These are phyloP conservation scores for Amylocarpus encephaloides DNA, from an alignment of 2,329 filamentous ascomycete species.

Conservation along the genomic window DNA sequence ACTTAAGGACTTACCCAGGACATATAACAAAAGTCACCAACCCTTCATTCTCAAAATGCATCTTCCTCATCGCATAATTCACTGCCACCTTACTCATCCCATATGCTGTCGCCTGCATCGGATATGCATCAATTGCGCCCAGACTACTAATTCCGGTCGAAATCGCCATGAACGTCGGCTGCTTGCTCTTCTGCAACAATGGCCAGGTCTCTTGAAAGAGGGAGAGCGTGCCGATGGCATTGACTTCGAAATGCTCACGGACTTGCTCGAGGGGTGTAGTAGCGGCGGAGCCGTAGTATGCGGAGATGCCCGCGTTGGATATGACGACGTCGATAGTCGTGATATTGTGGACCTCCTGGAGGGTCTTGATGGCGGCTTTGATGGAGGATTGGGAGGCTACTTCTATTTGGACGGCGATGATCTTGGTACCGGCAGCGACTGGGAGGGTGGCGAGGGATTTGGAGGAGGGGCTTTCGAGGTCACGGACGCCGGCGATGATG, in stretches of 20 bases:
- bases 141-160: constrained; percentile 23
- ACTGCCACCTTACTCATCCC: constrained; percentile 36
- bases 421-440: constrained; percentile 29
- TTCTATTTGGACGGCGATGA: constrained; percentile 41
- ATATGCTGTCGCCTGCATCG: constrained; percentile 31
- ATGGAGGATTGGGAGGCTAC: constrained; percentile 32
- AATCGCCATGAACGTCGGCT: constrained; percentile 35
- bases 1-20: constrained; percentile 26
- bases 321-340: constrained; percentile 43
- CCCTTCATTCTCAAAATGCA: constrained; percentile 32
- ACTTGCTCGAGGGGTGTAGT: constrained; percentile 35
- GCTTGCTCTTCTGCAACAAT: constrained; percentile 32
- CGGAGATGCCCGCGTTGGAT: constrained; percentile 43
- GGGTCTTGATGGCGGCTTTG: constrained; percentile 29
- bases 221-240: constrained; percentile 36
- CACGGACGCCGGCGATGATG: constrained; percentile 33
- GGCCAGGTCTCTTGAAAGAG: constrained; percentile 41
- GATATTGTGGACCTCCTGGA: constrained; percentile 33
- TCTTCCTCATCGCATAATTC: constrained; percentile 32
- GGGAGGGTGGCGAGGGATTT: constrained; percentile 33
- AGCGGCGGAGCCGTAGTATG: constrained; percentile 29
- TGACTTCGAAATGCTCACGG: constrained; percentile 36
- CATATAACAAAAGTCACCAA: constrained; percentile 19
- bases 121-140: constrained; percentile 11
- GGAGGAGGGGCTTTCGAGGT: constrained; percentile 27